phyloP scores from a whole-genome alignment of 2,329 filamentous ascomycete genomes.

The Ceratocystis destructans region DNA sequence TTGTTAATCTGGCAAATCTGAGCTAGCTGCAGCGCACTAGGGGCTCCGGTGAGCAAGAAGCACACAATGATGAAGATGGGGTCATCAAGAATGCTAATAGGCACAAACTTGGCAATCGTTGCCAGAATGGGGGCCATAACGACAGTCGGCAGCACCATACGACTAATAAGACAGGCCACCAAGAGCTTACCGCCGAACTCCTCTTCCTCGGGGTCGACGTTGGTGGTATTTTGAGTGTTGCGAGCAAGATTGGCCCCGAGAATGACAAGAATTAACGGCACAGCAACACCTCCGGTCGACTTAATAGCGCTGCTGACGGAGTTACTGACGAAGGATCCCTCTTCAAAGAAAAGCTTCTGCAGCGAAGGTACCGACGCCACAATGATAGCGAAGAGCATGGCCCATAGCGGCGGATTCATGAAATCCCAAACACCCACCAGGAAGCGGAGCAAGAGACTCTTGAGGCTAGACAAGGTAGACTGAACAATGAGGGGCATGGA shows the following conservation, averaged over 20 bases:
- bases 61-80: conserved; percentile 97
- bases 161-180: conserved; percentile 68
- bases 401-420: conserved; percentile 97
- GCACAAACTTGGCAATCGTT: conserved; percentile 74
- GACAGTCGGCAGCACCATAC: conserved; percentile 83
- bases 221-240: conserved; percentile 63
- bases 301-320: conserved; percentile 78
- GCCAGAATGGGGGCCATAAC: conserved; percentile 88
- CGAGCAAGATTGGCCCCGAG: conserved; percentile 86
- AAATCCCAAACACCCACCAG: conserved; percentile 67
- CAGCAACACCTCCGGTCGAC: conserved; percentile 79
- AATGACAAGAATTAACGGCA: conserved; percentile 89
- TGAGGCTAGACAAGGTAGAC: not conserved
- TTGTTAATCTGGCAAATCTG: conserved; percentile 98
- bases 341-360: conserved; percentile 73
- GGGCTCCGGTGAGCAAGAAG: conserved; percentile 88
- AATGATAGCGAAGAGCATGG: conserved; percentile 82
- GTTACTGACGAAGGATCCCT: conserved; percentile 82
- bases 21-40: conserved; percentile 82
- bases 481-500: not conserved
- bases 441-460: conserved; percentile 28
- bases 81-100: conserved; percentile 87
- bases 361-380: conserved; percentile 77
- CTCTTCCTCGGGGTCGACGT: conserved; percentile 56
- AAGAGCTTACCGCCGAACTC: conserved; percentile 60